Evolutionary conservation across 2,329 filamentous ascomycete species (phyloP).

Genomic region (Botrytis fabae): DNA sequence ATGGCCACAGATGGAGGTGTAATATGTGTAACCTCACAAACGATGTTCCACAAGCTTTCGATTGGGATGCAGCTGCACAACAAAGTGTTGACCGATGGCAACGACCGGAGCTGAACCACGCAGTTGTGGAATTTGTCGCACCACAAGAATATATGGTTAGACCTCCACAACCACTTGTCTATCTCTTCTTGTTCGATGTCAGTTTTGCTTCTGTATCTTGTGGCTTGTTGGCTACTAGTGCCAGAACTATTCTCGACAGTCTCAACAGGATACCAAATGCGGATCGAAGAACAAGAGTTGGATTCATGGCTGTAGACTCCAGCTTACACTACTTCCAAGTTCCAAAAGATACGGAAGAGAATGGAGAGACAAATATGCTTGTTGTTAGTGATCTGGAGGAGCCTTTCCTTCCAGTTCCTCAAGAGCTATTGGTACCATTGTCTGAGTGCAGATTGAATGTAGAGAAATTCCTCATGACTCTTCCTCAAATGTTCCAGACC

Average conservation of each 20-base stretch:
- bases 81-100: constrained; percentile 92
- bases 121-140: constrained; percentile 96
- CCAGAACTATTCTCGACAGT: constrained; percentile 91
- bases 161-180: constrained; percentile 91
- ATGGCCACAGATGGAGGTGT: constrained; percentile 96
- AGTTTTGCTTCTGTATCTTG: constrained; percentile 88
- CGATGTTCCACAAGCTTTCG: constrained; percentile 97
- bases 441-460: constrained; percentile 88
- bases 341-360: constrained; percentile 83
- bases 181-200: constrained; percentile 93
- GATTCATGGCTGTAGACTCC: constrained; percentile 93
- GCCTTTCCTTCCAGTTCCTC: constrained; percentile 91
- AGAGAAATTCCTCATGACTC: constrained; percentile 83
- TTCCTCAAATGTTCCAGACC: constrained; percentile 96
- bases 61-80: constrained; percentile 93
- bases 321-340: constrained; percentile 96
- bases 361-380: constrained; percentile 82
- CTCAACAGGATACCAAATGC: constrained; percentile 98
- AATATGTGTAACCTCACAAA: constrained; percentile 99
- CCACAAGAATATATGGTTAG: constrained; percentile 99
- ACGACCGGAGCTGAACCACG: constrained; percentile 87
- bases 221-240: constrained; percentile 86
- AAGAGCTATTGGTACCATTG: constrained; percentile 85
- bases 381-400: constrained; percentile 95
- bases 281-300: constrained; percentile 85